phyloP scores from a whole-genome alignment of 495 filamentous ascomycete species.

The Trichocladium antarcticum region DNA sequence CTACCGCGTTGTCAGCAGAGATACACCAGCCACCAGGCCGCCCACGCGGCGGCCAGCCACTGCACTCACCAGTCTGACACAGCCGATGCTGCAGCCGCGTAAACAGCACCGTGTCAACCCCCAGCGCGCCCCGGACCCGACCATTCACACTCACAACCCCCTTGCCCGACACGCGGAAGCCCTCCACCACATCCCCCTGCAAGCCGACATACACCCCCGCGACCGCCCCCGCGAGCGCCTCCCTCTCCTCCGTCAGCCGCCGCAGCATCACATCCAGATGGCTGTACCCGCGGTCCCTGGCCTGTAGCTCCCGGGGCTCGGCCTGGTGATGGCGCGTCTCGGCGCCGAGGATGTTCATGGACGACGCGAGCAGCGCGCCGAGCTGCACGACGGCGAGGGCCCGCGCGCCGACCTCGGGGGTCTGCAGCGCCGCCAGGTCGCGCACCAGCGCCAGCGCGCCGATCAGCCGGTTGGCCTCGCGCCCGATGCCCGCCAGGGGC shows the following conservation, averaged over 20 bases:
- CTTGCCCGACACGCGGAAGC: not conserved
- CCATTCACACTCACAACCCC: not conserved
- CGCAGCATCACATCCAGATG: constrained; percentile 8
- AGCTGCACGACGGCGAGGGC: constrained; percentile 2
- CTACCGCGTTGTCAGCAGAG: not conserved
- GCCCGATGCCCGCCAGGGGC: not conserved
- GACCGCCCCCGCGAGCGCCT: constrained; percentile 1
- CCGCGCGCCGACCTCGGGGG: constrained; percentile 1
- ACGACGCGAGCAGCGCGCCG: not conserved
- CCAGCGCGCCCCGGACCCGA: not conserved
- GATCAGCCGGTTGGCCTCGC: not conserved
- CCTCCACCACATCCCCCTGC: constrained; percentile 2
- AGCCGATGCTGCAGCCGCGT: constrained; percentile 1
- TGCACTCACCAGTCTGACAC: not conserved
- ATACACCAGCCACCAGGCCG: too few relatives aligned
- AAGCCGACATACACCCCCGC: constrained; percentile 3
- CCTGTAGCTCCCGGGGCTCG: too few relatives aligned
- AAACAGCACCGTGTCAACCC: constrained; percentile 3
- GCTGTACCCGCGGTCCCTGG: not conserved
- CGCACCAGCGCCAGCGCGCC: not conserved
- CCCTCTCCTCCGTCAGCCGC: not conserved
- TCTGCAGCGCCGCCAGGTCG: constrained; percentile 1
- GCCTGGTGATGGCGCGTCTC: too few relatives aligned
- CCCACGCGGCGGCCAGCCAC: too few relatives aligned
- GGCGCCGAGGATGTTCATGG: constrained; percentile 13